Evolutionary conservation across 2,329 filamentous ascomycete species (phyloP).

Genomic region (Botrytis tulipae): DNA sequence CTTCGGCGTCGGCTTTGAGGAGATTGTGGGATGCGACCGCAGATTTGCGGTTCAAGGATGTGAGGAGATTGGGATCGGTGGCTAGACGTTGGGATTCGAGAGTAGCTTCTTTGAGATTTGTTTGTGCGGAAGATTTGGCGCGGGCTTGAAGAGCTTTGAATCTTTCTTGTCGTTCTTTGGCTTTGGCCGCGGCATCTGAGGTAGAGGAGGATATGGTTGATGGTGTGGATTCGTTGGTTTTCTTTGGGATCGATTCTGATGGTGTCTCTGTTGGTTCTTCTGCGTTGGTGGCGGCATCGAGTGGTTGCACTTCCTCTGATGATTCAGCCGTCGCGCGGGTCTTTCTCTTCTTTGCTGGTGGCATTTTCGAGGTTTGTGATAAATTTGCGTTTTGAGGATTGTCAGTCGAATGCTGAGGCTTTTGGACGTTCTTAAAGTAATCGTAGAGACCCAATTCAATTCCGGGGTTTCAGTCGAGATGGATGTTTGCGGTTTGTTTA

Average conservation of each 20-base stretch:
- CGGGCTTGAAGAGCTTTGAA: slow-evolving; percentile 87
- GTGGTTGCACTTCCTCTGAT: slow-evolving; percentile 21
- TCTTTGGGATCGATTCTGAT: slow-evolving; percentile 10
- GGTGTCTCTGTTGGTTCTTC: slow-evolving; percentile 19
- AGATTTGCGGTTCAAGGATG: slow-evolving; percentile 77
- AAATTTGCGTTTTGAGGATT: neutral
- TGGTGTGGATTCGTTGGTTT: neutral
- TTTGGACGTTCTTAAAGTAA: neutral
- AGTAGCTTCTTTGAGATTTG: slow-evolving; percentile 80
- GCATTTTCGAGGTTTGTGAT: slow-evolving; percentile 38
- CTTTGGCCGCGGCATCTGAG: slow-evolving; percentile 44
- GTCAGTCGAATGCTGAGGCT: slow-evolving; percentile 12
- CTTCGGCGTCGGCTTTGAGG: slow-evolving; percentile 85
- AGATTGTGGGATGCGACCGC: slow-evolving; percentile 90
- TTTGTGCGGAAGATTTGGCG: slow-evolving; percentile 67
- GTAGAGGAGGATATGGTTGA: slow-evolving; percentile 21
- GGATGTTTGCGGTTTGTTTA: neutral
- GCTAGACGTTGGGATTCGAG: slow-evolving; percentile 77
- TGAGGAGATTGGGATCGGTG: slow-evolving; percentile 73
- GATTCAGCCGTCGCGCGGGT: slow-evolving; percentile 37
- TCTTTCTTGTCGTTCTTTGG: slow-evolving; percentile 69
- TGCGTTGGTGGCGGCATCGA: slow-evolving; percentile 10
- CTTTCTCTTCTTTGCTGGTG: slow-evolving; percentile 48
- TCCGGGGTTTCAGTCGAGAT: neutral
- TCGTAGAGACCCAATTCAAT: too few species aligned